Base-by-base conservation (phyloP, 495 filamentous ascomycete genomes). In the Aspergillus hancockii region DNA sequence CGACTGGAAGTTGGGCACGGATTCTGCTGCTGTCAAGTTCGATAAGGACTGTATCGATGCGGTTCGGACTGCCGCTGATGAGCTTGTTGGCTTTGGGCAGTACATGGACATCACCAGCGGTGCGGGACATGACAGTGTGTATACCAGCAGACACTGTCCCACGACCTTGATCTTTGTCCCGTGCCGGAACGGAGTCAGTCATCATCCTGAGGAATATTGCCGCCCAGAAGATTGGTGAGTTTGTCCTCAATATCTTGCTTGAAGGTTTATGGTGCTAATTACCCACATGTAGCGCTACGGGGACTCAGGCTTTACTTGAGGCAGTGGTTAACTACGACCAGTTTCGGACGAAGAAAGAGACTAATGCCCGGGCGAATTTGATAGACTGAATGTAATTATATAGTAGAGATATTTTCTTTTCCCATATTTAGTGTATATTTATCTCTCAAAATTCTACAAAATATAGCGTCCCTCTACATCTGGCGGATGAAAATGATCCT, bases 141-240 rank as follows among this genome's bases (percentile, higher is more conserved):
- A 82, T 67, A 80, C 83, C 23, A 83, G 75, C 54, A 75, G 77
- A 60, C 71, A 75, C 45, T 81, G 76, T 58, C 84, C 84, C 10
- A 80, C 83, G 18, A 79, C 78, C 22, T 87, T 88, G 85, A 85
- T 87, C 23, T 88, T 88, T 62, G 83, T 87, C 19, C 83, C 83
- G 22, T 84, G 80, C 55, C 70, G 75, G 49, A 81, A 86, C 62
- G 85, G 85, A 6, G 73, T 88, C 41, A 85, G 81, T 53, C 85
- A 88, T 66, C 83, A 87, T 75, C 85, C 85, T 19, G 68, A 66
- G 6, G 85, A 88, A 67, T 85, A 81, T 58, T 82, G 76, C 34
- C 77, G 68, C 13, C 75, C 74, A 6, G 79, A 85, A 58, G 81
- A 86, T 59, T 87, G 85, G 74, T 77, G 64, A 62, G 72, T 73